Base-by-base conservation (phyloP, 2,329 filamentous ascomycete species). In the Phoma sp. region DNA sequence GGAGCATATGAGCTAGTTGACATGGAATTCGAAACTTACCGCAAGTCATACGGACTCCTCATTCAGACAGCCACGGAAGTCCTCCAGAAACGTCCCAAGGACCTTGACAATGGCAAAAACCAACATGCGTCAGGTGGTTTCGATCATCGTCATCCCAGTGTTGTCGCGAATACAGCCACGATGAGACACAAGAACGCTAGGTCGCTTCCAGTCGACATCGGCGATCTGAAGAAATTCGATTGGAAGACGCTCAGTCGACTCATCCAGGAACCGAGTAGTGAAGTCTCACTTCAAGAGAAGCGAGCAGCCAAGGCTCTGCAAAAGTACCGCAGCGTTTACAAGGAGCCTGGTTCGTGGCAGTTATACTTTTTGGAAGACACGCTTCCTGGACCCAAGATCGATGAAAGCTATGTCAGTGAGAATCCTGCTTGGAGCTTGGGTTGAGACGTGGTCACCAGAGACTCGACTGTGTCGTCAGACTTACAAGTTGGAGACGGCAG, bases 321-420 rank as follows among this genome's bases (percentile, higher is more conserved):
- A 7, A 29, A 43, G 42, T 38, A 54, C 13, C 48, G 55, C 8
- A 56, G 48, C 18, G 52, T 44, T 4, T 60, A 54, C 37, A 60
- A 52, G 33, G 40, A 58, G 39, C 49, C 46, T 7, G 49, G 43
- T 14, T 35, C 47, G 4, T 60, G 55, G 58, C 52, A 37, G 43
- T n/a, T 58, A 42, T 32, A 54, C 8, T 60, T 60, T 25, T 9
- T 61, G 29, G 30, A 49, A 11, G 47, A 55, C n/a, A 47, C 37
- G 14, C 39, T 59, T 23, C 52, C 59, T 1, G 40, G 33, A 9
- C 11, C 30, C n/a, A 42, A 10, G n/a, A 40, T 59, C 7, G 41
- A 49, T 9, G 9, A 1, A 7, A 13, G 38, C 1, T 46, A 33
- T n/a, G 25, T 59, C n/a, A 59, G 53, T 29, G 56, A 55, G 35